Conservation (phyloP, 2,329 filamentous ascomycete genomes). For the Penicillium sp. region DNA sequence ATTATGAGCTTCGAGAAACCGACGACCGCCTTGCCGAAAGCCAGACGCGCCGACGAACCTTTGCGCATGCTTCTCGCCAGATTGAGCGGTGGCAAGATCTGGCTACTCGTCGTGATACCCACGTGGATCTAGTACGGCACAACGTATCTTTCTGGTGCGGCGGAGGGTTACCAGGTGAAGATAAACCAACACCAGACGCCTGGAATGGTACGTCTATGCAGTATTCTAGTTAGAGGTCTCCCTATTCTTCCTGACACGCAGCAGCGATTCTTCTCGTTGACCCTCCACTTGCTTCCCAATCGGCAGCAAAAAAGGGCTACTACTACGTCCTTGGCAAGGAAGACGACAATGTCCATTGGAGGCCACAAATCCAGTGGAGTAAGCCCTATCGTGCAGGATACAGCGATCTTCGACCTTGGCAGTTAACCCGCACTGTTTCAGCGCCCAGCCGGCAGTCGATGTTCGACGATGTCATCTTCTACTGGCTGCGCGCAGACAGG, state of each 20-base stretch:
- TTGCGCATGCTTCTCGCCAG: background rate
- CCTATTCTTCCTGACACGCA: background rate
- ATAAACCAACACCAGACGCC: background rate
- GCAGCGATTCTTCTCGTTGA: background rate
- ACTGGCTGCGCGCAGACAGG: background rate
- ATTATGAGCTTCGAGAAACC: background rate
- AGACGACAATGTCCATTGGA: background rate
- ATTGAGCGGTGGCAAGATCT: background rate
- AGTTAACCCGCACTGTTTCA: background rate
- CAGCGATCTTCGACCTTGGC: background rate
- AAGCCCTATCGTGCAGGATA: background rate
- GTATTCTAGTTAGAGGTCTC: background rate
- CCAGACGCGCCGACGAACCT: background rate
- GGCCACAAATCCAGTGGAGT: background rate
- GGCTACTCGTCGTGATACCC: background rate
- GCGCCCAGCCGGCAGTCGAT: background rate
- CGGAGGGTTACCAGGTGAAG: background rate
- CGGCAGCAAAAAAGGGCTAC: background rate
- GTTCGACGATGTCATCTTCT: background rate
- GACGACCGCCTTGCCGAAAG: background rate
- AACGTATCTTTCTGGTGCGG: background rate
- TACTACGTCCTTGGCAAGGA: background rate
- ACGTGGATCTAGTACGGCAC: background rate
- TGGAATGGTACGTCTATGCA: background rate
- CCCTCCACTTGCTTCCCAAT: background rate